Percentiles rank a stretch among this genome's conserved stretches.
Conservation (phyloP, 768 basidiomycete species). For the Kwoniella shandongensis region DNA sequence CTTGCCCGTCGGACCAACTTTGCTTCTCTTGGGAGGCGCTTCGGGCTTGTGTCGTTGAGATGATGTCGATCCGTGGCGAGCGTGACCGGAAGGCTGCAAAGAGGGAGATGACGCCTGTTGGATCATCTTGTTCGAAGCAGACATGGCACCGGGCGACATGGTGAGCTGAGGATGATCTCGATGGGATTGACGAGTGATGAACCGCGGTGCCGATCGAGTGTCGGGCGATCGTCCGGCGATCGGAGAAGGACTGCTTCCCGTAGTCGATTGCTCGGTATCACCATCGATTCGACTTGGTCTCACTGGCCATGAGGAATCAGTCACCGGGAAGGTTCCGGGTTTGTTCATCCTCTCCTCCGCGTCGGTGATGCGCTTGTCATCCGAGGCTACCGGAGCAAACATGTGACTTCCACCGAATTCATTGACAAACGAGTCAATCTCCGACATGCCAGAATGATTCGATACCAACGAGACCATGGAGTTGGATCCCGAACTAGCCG, state of each 20-base stretch:
- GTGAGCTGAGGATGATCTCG: neutral
- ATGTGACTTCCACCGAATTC: slow-evolving; percentile 52
- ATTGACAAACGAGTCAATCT: slow-evolving; percentile 55
- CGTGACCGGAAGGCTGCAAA: too few species aligned
- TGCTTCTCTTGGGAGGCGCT: neutral
- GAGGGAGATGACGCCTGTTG: too few species aligned
- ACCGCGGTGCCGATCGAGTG: neutral
- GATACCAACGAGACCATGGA: slow-evolving; percentile 26
- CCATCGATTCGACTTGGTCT: slow-evolving; percentile 35
- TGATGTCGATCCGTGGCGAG: too few species aligned
- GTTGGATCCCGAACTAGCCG: slow-evolving; percentile 15
- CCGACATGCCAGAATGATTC: slow-evolving; percentile 27
- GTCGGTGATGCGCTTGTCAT: slow-evolving; percentile 37
- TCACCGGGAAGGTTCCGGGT: slow-evolving; percentile 49
- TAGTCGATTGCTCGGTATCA: slow-evolving; percentile 21
- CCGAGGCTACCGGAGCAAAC: slow-evolving; percentile 21
- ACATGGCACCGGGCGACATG: neutral
- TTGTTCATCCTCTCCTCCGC: slow-evolving; percentile 42
- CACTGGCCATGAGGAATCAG: slow-evolving; percentile 47
- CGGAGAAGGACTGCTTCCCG: neutral
- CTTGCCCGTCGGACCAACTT: slow-evolving; percentile 14
- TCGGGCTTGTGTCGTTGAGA: too few species aligned
- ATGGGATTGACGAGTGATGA: slow-evolving; percentile 3
- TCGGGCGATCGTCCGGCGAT: neutral
- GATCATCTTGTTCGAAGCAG: neutral